A percentile compares a stretch with the other conserved stretches of the same genome.
Evolutionary conservation across 352 stramenopile species (phyloP).

Genomic region (Globisporangium okanoganense): DNA sequence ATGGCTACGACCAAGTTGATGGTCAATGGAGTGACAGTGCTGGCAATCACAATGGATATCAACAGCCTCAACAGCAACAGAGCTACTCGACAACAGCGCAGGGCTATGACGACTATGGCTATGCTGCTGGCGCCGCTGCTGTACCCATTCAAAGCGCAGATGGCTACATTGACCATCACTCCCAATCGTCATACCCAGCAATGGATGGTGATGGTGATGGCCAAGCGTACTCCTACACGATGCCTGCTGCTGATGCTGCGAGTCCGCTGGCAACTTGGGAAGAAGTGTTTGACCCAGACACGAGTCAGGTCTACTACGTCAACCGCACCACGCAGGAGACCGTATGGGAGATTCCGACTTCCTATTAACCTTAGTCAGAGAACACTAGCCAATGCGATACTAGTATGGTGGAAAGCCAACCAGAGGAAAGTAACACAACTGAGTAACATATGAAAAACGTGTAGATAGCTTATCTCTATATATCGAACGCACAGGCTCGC

Average conservation of each 20-base stretch:
- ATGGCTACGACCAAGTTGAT: neutral
- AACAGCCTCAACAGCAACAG: neutral
- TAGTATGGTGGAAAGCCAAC: no score
- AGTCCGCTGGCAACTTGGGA: slow-evolving; percentile 31
- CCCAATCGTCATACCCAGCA: neutral
- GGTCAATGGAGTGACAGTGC: neutral
- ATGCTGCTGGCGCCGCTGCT: neutral
- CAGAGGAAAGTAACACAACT: neutral
- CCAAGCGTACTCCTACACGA: neutral
- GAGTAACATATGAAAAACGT: slow-evolving; percentile 8
- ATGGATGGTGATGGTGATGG: neutral
- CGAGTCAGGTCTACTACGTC: slow-evolving; percentile 54
- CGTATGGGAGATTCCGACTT: slow-evolving; percentile 35
- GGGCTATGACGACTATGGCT: neutral
- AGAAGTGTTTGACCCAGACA: slow-evolving; percentile 59
- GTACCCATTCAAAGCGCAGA: slow-evolving; percentile 1
- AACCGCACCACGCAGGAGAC: slow-evolving; percentile 61
- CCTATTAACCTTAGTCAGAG: neutral
- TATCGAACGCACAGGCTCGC: slow-evolving; percentile 11
- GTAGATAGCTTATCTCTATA: slow-evolving; percentile 21
- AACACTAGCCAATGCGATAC: no score
- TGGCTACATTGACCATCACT: slow-evolving; percentile 9
- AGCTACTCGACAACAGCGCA: neutral
- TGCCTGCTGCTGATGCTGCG: neutral
- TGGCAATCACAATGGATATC: neutral